Percentiles rank a stretch among this genome's conserved stretches.
phyloP scores from a whole-genome alignment of 2,329 filamentous ascomycete genomes.

The Amphichorda felina region DNA sequence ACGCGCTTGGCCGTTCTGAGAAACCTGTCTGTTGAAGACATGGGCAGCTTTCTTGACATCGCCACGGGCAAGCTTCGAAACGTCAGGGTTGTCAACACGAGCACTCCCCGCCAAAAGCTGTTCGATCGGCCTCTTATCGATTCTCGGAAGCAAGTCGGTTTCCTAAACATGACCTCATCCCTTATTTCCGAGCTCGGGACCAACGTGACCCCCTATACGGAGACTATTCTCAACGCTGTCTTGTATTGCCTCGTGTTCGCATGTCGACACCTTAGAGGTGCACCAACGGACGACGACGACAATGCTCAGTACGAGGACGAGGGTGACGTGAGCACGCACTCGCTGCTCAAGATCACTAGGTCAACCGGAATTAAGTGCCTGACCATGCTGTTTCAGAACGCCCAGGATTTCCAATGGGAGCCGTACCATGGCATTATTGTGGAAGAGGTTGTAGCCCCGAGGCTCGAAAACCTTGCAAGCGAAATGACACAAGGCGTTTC shows the following conservation, averaged over 20 bases:
- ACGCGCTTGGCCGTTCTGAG: constrained; percentile 73
- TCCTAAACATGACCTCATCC: constrained; percentile 82
- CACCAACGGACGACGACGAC: constrained; percentile 16
- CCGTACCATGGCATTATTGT: constrained; percentile 61
- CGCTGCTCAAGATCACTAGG: constrained; percentile 54
- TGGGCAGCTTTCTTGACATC: constrained; percentile 74
- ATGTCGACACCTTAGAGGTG: constrained; percentile 44
- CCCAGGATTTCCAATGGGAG: constrained; percentile 58
- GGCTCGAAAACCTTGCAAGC: constrained; percentile 63
- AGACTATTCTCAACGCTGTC: constrained; percentile 61
- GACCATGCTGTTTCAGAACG: constrained; percentile 64
- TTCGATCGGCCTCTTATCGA: constrained; percentile 50
- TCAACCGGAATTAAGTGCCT: constrained; percentile 74
- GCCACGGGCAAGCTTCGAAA: constrained; percentile 59
- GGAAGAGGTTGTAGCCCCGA: constrained; percentile 62
- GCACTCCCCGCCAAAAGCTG: constrained; percentile 31
- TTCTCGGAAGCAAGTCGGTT: constrained; percentile 73
- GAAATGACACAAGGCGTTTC: constrained; percentile 90
- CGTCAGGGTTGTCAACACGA: constrained; percentile 43
- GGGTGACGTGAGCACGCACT: constrained; percentile 32
- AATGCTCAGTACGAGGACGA: constrained; percentile 28
- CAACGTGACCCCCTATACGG: constrained; percentile 56
- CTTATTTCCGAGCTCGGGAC: constrained; percentile 76
- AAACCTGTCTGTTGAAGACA: constrained; percentile 60
- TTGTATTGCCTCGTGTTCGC: constrained; percentile 71